Conservation (phyloP, 495 filamentous ascomycete genomes). For the Neurospora sp. region DNA sequence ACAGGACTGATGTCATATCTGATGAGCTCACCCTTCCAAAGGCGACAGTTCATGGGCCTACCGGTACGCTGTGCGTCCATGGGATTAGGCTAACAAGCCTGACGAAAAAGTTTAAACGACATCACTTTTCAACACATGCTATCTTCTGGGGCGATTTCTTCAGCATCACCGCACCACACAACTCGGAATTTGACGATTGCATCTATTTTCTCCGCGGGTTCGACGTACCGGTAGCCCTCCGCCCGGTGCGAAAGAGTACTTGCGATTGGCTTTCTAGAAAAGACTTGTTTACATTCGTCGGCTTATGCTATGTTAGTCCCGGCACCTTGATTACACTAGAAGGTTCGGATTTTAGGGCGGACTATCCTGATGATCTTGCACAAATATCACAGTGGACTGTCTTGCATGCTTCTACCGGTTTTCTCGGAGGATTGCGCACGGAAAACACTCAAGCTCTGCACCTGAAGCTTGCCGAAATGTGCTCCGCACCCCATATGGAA, state of each 20-base stretch:
- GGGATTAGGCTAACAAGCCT: slow-evolving; percentile 8
- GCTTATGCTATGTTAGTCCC: slow-evolving; percentile 3
- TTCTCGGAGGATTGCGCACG: background rate
- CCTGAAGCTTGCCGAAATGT: background rate
- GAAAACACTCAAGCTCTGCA: background rate
- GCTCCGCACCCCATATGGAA: background rate
- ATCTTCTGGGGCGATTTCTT: background rate
- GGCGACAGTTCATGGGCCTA: slow-evolving; percentile 3
- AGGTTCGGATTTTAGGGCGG: background rate
- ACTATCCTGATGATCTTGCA: background rate
- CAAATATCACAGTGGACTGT: background rate
- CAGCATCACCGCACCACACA: slow-evolving; percentile 1
- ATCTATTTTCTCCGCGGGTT: slow-evolving; percentile 10
- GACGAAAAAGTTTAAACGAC: background rate
- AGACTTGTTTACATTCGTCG: slow-evolving; percentile 9
- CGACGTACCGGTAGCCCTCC: slow-evolving; percentile 5
- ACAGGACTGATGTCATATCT: background rate
- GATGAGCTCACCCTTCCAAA: background rate
- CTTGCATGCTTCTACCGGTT: background rate
- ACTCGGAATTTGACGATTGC: background rate
- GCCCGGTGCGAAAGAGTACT: background rate
- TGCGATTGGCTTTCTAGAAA: background rate
- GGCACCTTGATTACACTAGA: background rate
- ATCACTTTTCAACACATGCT: background rate
- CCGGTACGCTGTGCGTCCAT: slow-evolving; percentile 5